Evolutionary conservation across 495 filamentous ascomycete genomes (phyloP).

Genomic region (Hyaloscypha hepaticicola): DNA sequence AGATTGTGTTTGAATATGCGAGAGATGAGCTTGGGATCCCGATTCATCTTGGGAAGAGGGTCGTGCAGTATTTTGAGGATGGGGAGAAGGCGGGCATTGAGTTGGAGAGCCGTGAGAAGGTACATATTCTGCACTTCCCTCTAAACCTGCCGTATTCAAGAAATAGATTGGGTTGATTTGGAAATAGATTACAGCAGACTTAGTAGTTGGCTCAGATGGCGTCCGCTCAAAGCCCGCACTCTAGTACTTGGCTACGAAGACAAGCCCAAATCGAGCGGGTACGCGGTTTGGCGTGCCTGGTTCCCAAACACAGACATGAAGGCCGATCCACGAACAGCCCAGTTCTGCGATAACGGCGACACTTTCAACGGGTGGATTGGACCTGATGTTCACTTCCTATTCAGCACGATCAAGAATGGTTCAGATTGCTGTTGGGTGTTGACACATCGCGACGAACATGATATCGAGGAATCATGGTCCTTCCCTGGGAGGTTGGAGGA

Average conservation of each 20-base stretch:
- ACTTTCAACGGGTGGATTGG: constrained; percentile 60
- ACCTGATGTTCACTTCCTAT: constrained; percentile 63
- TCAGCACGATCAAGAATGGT: constrained; percentile 59
- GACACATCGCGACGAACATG: constrained; percentile 56
- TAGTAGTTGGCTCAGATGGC: constrained; percentile 63
- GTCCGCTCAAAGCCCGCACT: constrained; percentile 56
- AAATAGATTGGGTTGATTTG: constrained; percentile 46
- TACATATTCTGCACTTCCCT: constrained; percentile 8
- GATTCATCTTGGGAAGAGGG: constrained; percentile 52
- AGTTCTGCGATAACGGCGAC: constrained; percentile 20
- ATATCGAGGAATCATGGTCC: constrained; percentile 66
- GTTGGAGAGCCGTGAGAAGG: constrained; percentile 52
- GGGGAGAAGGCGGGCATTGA: constrained; percentile 54
- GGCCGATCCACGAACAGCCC: constrained; percentile 46
- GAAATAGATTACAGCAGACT: constrained; percentile 41
- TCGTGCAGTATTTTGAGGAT: constrained; percentile 59
- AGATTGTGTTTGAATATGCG: constrained; percentile 58
- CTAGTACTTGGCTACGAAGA: constrained; percentile 63
- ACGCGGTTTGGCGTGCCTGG: constrained; percentile 60
- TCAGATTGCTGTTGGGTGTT: constrained; percentile 69
- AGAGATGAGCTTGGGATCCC: constrained; percentile 52
- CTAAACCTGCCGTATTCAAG: constrained; percentile 17
- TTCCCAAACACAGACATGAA: constrained; percentile 62
- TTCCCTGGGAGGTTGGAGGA: constrained; percentile 61
- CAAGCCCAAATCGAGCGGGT: constrained; percentile 56